Conservation (phyloP, 1,139 yeast species). For the Yamadazyma atlantica region DNA sequence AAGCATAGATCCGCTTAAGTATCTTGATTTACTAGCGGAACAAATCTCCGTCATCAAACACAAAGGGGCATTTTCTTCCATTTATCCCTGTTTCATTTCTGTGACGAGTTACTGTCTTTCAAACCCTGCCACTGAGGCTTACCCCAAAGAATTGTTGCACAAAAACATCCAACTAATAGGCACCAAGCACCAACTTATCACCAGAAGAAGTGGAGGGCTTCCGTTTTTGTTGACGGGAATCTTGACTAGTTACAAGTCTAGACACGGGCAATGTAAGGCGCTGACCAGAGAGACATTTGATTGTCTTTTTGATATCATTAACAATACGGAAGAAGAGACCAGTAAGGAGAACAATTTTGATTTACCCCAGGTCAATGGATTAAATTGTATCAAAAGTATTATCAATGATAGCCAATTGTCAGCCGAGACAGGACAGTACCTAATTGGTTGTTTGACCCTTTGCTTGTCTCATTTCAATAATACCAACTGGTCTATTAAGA, state of each 20-base stretch:
- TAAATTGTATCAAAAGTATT: slow-evolving; percentile 76
- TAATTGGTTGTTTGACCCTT: slow-evolving; percentile 58
- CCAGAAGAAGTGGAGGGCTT: slow-evolving; percentile 89
- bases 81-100: slow-evolving; percentile 72
- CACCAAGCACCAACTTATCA: slow-evolving; percentile 63
- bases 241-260: slow-evolving; percentile 52
- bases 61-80: slow-evolving; percentile 88
- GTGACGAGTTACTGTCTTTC: slow-evolving; percentile 54
- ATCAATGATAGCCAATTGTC: slow-evolving; percentile 69
- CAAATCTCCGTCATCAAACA: slow-evolving; percentile 79
- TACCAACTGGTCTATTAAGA: slow-evolving; percentile 79
- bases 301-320: slow-evolving; percentile 47
- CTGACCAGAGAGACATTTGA: slow-evolving; percentile 52
- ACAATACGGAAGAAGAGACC: background rate
- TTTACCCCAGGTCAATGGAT: slow-evolving; percentile 90
- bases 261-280: slow-evolving; percentile 16
- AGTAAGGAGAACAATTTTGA: slow-evolving; percentile 50
- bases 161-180: slow-evolving; percentile 53
- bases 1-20: slow-evolving; percentile 12
- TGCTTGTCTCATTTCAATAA: slow-evolving; percentile 65
- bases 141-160: slow-evolving; percentile 56
- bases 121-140: slow-evolving; percentile 25
- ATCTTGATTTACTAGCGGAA: slow-evolving; percentile 48
- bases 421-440: slow-evolving; percentile 47
- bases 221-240: slow-evolving; percentile 79